Evolutionary conservation across 164 flowering plant species (phyloP), one percentile per base, ranked within the genome.

Genomic region (Tetrastigma voinierianum): DNA sequence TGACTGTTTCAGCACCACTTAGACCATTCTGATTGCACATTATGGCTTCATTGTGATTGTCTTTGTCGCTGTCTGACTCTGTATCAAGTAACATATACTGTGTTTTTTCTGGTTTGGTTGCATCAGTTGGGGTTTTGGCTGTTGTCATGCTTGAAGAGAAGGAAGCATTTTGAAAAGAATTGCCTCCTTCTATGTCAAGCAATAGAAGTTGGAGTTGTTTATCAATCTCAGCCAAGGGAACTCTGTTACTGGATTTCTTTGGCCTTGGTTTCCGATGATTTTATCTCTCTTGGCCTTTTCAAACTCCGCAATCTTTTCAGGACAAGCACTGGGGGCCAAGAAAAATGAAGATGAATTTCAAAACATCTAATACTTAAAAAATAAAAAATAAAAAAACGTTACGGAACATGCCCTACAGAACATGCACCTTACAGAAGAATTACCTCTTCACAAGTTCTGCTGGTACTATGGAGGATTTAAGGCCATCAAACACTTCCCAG

Each of bases 251-350:
- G 18, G 71, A 20, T 72, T 85, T 83, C 84, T 76, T 84, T 45
- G 70, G 60, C 76, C 75, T 83, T 59, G 87, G 59, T 73, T 75
- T 88, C 16, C 70, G 73, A 3, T 40, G 55, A 18, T 79, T 77
- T 61, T 68, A 83, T 84, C 84, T 89, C 67, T 48, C 71, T 23
- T 75, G 64, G 84, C 83, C 79, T 46, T 80, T 64, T 80, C 73
- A 67, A 87, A 90, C 81, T 87, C 96, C 54, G 51, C 51, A 51
- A 90, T 86, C 88, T 82, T 92, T 73, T 95, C 98, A 4, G 96
- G 93, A 74, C 95, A 95, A 44, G 96, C 98, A 76, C 98, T 95
- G 68, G n/a, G n/a, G n/a, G n/a, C n/a, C n/a, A n/a, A n/a, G n/a
- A n/a, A n/a, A n/a, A n/a, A n/a, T n/a, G n/a, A n/a, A n/a, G n/a